phyloP scores from a whole-genome alignment of 208 protist genomes.

The Trichomonas tenax region DNA sequence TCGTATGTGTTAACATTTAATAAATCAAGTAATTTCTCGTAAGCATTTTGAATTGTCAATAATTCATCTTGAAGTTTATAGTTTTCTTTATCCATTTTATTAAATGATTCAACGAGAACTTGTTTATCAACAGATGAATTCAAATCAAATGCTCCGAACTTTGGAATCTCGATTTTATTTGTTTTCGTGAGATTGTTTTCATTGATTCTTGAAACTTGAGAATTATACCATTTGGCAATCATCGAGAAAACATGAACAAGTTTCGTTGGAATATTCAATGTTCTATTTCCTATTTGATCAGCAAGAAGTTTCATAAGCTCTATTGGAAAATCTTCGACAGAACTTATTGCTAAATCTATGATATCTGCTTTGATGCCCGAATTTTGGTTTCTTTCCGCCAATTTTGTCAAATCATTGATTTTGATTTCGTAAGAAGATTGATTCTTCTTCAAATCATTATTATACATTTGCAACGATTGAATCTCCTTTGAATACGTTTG shows the following conservation, averaged over 20 bases:
- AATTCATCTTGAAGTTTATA: not conserved
- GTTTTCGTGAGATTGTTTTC: not conserved
- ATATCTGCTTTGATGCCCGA: not conserved
- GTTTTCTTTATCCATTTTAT: not conserved
- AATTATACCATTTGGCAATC: not conserved
- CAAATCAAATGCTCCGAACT: not conserved
- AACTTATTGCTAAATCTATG: not conserved
- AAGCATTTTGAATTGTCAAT: not conserved
- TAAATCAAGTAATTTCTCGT: not conserved
- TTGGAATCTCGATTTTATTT: not conserved
- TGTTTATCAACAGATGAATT: not conserved
- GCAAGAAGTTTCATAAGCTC: not conserved
- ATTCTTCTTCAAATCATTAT: too few relatives aligned
- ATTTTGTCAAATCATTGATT: not conserved
- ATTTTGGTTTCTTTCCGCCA: not conserved
- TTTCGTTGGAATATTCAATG: not conserved
- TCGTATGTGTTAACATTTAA: not conserved
- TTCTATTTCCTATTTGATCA: not conserved
- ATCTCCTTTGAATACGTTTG: too few relatives aligned
- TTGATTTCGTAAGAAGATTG: too few relatives aligned
- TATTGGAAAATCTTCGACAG: not conserved
- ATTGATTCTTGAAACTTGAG: not conserved
- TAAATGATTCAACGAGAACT: not conserved
- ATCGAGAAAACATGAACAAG: not conserved
- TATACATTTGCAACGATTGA: too few relatives aligned